Base-by-base conservation (phyloP, 331 rosid genomes). In the Quercus phellos region DNA sequence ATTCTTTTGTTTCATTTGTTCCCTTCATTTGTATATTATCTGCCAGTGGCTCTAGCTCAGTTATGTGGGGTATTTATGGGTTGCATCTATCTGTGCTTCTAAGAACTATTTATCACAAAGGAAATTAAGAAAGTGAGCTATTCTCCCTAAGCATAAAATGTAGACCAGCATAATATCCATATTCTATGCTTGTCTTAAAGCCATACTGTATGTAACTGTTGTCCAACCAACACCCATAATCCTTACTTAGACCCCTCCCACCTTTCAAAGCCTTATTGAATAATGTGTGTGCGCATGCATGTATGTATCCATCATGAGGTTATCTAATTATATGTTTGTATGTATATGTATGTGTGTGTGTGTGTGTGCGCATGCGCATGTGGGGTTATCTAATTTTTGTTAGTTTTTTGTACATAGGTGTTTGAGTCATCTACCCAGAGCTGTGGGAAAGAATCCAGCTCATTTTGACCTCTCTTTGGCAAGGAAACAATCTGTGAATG, bases 381-480 rank as follows among this genome's bases (percentile, higher is more conserved):
- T 4, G 46, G 35, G 71, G 51, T 66, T 61, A 18, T 34, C 46
- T 66, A 66, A 66, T 66, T 66, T 66, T 66, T 53, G 54, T 80
- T 27, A 51, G 58, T 78, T 71, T 53, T 75, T 78, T 72, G 79
- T 42, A 72, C 86, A 76, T 84, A 94, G 99, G 89, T 94, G 99
- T 90, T 84, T 94, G 86, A 90, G 97, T 84, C 89, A 85, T 84
- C 88, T 94, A 73, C 98, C 98, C 53, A 82, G 84, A 77, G 99
- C 98, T 74, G 99, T 94, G 55, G 99, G 99, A 81, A 84, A 82
- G 79, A 86, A 88, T 88, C 90, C 88, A 76, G 94, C 94, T 73
- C 99, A 94, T 86, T 94, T 94, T 91, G 97, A 94, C 88, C 88
- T 91, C 51, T 21, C 75, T 82, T 78, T 91, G 84, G 97, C 98